Conservation (phyloP, 2,329 filamentous ascomycete species). For the Fusarium praegraminearum region DNA sequence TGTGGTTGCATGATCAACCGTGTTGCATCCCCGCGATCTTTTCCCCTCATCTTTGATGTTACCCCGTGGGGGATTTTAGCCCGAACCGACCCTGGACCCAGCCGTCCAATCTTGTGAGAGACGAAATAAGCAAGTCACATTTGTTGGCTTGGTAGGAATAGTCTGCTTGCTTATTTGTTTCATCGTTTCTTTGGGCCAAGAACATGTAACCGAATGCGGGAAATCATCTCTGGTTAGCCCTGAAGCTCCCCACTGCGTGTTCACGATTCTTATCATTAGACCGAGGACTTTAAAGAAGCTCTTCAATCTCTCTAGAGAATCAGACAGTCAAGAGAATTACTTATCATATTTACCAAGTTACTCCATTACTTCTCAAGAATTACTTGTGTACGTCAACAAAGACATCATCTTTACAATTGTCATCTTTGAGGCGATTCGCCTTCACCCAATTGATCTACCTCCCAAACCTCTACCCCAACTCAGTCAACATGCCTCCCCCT, state of each 20-base stretch:
- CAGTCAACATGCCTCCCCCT: slow-evolving; percentile 32
- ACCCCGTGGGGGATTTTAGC: slow-evolving; percentile 22
- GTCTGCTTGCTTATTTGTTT: not conserved
- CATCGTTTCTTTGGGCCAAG: not conserved
- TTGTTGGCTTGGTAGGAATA: rapidly evolving
- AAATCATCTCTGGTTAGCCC: not conserved
- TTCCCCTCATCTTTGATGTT: slow-evolving; percentile 18
- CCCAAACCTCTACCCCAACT: no score
- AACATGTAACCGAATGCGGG: not conserved
- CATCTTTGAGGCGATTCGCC: not conserved
- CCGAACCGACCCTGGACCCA: slow-evolving; percentile 9
- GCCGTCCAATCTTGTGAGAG: not conserved
- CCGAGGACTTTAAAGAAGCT: slow-evolving; percentile 17
- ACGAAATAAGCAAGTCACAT: not conserved
- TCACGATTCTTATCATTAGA: not conserved
- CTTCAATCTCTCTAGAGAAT: not conserved
- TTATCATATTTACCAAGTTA: not conserved
- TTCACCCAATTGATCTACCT: not conserved
- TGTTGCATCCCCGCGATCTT: slow-evolving; percentile 17
- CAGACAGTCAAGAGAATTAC: not conserved
- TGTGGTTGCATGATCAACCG: slow-evolving; percentile 11
- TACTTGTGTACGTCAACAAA: rapidly evolving
- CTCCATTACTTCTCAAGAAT: rapidly evolving
- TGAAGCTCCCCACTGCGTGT: not conserved
- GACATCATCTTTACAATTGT: no score